Evolutionary conservation across 2,329 filamentous ascomycete genomes (phyloP).

Genomic region (Ophiostoma novo-ulmi): DNA sequence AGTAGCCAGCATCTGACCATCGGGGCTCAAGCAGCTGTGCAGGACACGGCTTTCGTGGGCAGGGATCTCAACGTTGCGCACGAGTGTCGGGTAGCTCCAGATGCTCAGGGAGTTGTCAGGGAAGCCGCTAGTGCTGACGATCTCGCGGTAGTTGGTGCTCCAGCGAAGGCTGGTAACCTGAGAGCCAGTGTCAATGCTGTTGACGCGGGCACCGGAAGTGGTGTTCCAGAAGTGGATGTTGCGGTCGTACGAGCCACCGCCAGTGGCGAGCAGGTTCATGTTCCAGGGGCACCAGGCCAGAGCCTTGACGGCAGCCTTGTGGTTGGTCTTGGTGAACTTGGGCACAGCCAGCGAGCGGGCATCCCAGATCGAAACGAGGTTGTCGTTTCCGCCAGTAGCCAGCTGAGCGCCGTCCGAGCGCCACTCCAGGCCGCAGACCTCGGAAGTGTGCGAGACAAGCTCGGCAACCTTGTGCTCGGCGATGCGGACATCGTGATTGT

Average conservation of each 20-base stretch:
- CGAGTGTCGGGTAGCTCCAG: conserved; percentile 96
- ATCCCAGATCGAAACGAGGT: conserved; percentile 98
- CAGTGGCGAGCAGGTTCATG: conserved; percentile 91
- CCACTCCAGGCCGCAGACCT: conserved; percentile 98
- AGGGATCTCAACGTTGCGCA: conserved; percentile 96
- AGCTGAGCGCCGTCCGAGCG: conserved; percentile 93
- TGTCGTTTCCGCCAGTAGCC: conserved; percentile 96
- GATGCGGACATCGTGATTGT: conserved; percentile 97
- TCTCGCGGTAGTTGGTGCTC: conserved; percentile 96
- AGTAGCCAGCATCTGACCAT: conserved; percentile 96
- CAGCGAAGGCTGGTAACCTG: conserved; percentile 95
- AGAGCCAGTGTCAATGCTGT: conserved; percentile 97
- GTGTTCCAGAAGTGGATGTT: conserved; percentile 99
- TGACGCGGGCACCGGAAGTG: conserved; percentile 92
- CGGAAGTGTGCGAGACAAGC: conserved; percentile 92
- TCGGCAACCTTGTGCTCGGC: conserved; percentile 97
- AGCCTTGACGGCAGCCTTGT: conserved; percentile 97
- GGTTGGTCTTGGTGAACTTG: conserved; percentile 99
- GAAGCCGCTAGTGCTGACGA: conserved; percentile 95
- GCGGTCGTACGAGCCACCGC: conserved; percentile 91
- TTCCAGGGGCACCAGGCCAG: conserved; percentile 99
- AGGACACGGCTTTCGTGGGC: conserved; percentile 95
- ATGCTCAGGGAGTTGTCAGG: conserved; percentile 99
- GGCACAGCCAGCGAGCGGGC: conserved; percentile 86
- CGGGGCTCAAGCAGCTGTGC: conserved; percentile 93